Evolutionary conservation across 192 early-diverging fungal species (phyloP), one percentile per base, ranked within the genome.

Genomic region (Helicostylum pulchrum): DNA sequence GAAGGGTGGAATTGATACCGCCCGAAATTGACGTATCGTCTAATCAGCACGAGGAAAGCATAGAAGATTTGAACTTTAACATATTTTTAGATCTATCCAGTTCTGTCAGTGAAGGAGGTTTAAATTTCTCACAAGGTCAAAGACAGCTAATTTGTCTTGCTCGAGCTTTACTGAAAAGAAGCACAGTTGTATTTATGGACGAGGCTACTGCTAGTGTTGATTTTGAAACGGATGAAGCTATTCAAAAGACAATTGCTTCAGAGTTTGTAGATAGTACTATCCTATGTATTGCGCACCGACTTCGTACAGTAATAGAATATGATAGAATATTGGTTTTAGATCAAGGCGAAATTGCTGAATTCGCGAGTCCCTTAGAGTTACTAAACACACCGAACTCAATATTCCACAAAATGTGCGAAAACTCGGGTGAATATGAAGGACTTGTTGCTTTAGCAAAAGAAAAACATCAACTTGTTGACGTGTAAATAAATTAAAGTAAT

Each of bases 261-360:
- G 80, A 84, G 57, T 77, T 87, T 52, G 71, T 62, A 4, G 76
- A 85, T 39, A 78, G 81, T 49, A 89, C 85, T 0, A 75, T 87
- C 20, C 70, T 88, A 20, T 84, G 83, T 5, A 81, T 89, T 58
- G 85, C 85, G 2, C 84, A 89, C 67, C 78, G 86, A 1, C 64
- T 87, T 26, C 23, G 44, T 14, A 72, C 80, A 7, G 77, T 88
- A 12, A 77, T 83, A 77, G 85, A 90, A 54, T 89, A 84, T 64
- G 90, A 94, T 61, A 83, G 88, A 50, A 85, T 94, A 5, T 63
- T 92, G 11, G 91, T 92, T 4, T 72, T 95, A 70, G 90, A 92
- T 64, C 80, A 88, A 46, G 94, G 94, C 3, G 56, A 73, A 20
- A 78, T 95, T 0, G 81, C 80, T 17, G 94, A 97, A 74, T 93